A percentile compares a stretch with the other conserved stretches of the same genome.
These are phyloP conservation scores for Tremella yokohamensis DNA, from an alignment of 768 basidiomycete species.

Conservation along the genomic window DNA sequence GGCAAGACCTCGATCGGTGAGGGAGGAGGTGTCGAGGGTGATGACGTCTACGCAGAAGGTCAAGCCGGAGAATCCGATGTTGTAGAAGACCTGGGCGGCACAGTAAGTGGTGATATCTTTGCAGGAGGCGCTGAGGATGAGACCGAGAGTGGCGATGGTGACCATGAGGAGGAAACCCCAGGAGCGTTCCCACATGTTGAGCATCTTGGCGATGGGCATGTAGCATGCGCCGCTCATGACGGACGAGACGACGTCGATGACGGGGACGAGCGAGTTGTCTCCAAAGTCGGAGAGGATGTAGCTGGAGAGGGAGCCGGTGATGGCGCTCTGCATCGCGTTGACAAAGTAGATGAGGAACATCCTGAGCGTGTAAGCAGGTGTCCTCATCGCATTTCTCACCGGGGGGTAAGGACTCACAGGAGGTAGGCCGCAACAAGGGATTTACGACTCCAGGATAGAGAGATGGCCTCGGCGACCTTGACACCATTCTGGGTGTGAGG, in stretches of 20 bases:
- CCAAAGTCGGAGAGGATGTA: conserved; percentile 34
- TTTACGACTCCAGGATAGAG: conserved; percentile 17
- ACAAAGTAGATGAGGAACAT: conserved; percentile 36
- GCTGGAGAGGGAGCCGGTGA: conserved; percentile 30
- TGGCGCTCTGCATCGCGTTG: conserved; percentile 31
- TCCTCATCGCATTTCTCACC: neutral
- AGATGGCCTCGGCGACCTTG: conserved; percentile 21
- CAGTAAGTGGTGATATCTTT: conserved; percentile 33
- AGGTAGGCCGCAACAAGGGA: conserved; percentile 17
- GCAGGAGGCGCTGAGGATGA: conserved; percentile 36
- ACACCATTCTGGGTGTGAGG: conserved; percentile 21
- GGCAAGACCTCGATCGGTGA: conserved; percentile 40
- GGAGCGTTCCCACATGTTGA: conserved; percentile 34
- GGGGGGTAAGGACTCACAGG: conserved; percentile 14
- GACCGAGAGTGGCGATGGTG: conserved; percentile 28
- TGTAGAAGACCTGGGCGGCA: conserved; percentile 42
- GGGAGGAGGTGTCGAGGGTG: conserved; percentile 40
- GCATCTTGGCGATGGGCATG: conserved; percentile 28
- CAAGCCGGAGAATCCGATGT: conserved; percentile 37
- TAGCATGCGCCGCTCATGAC: conserved; percentile 33
- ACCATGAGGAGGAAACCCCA: conserved; percentile 24
- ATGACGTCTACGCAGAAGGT: conserved; percentile 41
- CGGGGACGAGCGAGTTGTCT: conserved; percentile 40
- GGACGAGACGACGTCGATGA: conserved; percentile 30
- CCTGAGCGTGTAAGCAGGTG: conserved; percentile 6